Conservation (phyloP, 768 basidiomycete species). For the Russula lepida region DNA sequence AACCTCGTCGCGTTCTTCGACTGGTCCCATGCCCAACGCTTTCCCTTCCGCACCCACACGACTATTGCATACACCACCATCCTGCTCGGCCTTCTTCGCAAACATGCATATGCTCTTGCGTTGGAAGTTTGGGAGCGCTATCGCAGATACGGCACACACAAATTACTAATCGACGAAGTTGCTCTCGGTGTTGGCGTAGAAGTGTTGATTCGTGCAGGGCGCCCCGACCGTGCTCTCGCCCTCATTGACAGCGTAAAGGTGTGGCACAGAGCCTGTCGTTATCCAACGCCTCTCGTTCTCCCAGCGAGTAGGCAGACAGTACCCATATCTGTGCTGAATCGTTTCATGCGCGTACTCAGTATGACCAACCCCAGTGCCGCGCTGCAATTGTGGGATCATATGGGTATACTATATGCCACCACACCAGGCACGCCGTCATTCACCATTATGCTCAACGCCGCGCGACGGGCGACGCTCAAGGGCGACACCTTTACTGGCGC, state of each 20-base stretch:
- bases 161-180: slow-evolving; percentile 35
- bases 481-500: slow-evolving; percentile 46
- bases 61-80: slow-evolving; percentile 45
- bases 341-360: slow-evolving; percentile 42
- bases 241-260: slow-evolving; percentile 34
- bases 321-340: slow-evolving; percentile 20
- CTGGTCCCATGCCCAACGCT: slow-evolving; percentile 25
- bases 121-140: slow-evolving; percentile 24
- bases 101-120: slow-evolving; percentile 35
- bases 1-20: slow-evolving; percentile 34
- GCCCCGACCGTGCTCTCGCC: slow-evolving; percentile 41
- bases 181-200: slow-evolving; percentile 45
- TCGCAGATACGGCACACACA: background rate
- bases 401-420: slow-evolving; percentile 49
- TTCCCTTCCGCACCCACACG: slow-evolving; percentile 31
- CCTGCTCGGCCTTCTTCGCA: slow-evolving; percentile 44
- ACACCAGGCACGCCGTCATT: slow-evolving; percentile 49
- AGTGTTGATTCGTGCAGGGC: slow-evolving; percentile 37
- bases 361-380: slow-evolving; percentile 48
- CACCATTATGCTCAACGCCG: slow-evolving; percentile 50
- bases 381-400: slow-evolving; percentile 61
- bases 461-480: slow-evolving; percentile 42
- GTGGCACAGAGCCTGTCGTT: slow-evolving; percentile 21
- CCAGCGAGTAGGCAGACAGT: background rate
- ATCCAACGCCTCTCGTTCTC: background rate